phyloP scores from a whole-genome alignment of 305 asterid genomes.

The Fraxinus velutina region DNA sequence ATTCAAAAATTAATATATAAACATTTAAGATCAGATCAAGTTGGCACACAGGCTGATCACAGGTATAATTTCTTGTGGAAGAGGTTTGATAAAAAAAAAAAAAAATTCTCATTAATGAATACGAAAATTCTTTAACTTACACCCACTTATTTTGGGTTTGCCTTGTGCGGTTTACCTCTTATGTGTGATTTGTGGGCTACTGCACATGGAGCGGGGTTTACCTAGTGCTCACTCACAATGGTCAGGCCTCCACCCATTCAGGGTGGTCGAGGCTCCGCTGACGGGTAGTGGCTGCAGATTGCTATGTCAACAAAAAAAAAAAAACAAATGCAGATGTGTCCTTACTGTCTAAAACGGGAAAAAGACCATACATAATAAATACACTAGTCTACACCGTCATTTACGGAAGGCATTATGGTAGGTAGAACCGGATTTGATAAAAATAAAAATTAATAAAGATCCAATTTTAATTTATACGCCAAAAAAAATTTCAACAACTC shows the following conservation, averaged over 20 bases:
- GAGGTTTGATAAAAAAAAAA: background rate
- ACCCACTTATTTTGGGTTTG: background rate
- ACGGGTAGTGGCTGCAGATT: too few species aligned
- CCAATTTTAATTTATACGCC: background rate
- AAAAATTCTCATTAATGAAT: background rate
- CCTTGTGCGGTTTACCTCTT: too few species aligned
- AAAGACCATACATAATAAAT: background rate
- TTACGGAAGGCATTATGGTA: background rate
- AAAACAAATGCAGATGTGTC: background rate
- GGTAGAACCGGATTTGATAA: background rate
- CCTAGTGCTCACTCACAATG: too few species aligned
- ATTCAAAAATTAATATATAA: too few species aligned
- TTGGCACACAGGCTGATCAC: background rate
- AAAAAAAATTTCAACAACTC: conserved; percentile 23
- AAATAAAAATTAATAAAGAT: background rate
- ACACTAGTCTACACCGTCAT: background rate
- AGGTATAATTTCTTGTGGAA: background rate
- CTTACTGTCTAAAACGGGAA: background rate
- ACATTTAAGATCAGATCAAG: background rate
- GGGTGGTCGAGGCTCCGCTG: too few species aligned
- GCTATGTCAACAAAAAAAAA: too few species aligned
- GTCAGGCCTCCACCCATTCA: too few species aligned
- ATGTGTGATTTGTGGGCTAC: too few species aligned
- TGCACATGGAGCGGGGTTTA: too few species aligned
- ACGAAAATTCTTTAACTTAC: background rate